Percentiles rank a stretch among this genome's conserved stretches.
Evolutionary conservation across 2,329 filamentous ascomycete genomes (phyloP).

Genomic region (Penicillium sp.): DNA sequence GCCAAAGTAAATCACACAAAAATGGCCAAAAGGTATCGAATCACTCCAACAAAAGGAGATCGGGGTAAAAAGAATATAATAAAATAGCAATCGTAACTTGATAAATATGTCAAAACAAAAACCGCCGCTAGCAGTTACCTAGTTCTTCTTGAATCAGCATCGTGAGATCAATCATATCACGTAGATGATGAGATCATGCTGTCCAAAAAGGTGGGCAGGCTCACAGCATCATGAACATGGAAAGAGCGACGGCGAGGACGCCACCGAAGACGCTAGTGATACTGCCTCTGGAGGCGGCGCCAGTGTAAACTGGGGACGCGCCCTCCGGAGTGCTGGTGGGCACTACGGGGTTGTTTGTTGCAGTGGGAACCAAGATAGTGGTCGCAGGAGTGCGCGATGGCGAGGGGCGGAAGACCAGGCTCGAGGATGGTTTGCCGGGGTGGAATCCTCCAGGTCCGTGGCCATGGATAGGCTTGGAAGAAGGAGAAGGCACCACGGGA

Average conservation of each 20-base stretch:
- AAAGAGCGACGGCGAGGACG: constrained; percentile 13
- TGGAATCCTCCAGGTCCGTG: constrained; percentile 8
- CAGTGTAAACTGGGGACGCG: constrained; percentile 16
- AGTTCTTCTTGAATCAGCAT: constrained; percentile 4
- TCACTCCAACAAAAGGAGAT: constrained; percentile 3
- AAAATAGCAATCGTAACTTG: constrained; percentile 1
- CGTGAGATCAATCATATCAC: constrained; percentile 6
- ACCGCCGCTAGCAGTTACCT: background rate
- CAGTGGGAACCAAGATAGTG: constrained; percentile 2
- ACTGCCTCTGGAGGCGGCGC: constrained; percentile 8
- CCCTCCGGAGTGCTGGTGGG: constrained; percentile 10
- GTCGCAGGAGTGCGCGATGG: constrained; percentile 2
- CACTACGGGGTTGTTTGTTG: background rate
- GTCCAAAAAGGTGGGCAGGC: background rate
- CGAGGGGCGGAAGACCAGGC: constrained; percentile 10
- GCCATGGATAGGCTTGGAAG: constrained; percentile 1
- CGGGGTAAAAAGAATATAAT: constrained; percentile 1
- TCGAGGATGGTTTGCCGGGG: constrained; percentile 9
- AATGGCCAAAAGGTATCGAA: constrained; percentile 6
- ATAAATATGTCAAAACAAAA: background rate
- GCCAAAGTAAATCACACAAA: constrained; percentile 11
- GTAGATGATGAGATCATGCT: constrained; percentile 7
- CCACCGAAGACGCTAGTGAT: constrained; percentile 6
- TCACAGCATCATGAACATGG: constrained; percentile 13
- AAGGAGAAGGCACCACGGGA: background rate